Evolutionary conservation across 2,329 filamentous ascomycete genomes (phyloP).

Genomic region (Diplodia mutila): DNA sequence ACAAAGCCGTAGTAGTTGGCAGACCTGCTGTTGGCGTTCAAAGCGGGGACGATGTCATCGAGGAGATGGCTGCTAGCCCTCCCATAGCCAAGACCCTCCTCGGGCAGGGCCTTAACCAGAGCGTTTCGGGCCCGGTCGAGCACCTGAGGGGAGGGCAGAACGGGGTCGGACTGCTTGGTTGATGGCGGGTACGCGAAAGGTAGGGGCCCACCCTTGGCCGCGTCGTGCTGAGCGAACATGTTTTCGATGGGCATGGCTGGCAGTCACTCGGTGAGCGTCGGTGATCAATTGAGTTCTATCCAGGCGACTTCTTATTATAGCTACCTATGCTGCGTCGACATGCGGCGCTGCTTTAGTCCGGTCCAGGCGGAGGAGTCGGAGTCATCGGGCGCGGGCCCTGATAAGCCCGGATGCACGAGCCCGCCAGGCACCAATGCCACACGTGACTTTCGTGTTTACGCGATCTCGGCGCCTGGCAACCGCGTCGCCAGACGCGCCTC

Average conservation of each 20-base stretch:
- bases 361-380: conserved; percentile 9
- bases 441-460: conserved; percentile 7
- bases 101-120: conserved; percentile 45
- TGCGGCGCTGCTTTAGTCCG: not conserved
- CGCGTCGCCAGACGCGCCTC: conserved; percentile 10
- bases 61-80: conserved; percentile 49
- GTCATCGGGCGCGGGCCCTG: no score
- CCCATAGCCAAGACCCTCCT: conserved; percentile 49
- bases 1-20: conserved; percentile 82
- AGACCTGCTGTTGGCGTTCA: conserved; percentile 65
- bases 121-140: conserved; percentile 39
- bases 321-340: not conserved
- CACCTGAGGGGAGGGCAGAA: conserved; percentile 40
- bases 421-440: not conserved
- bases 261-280: not conserved
- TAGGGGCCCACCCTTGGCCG: not conserved
- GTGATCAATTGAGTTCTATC: not conserved
- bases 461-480: not conserved
- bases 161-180: conserved; percentile 31
- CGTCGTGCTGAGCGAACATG: not conserved
- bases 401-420: no score
- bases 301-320: not conserved
- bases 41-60: conserved; percentile 55
- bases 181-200: not conserved
- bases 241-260: not conserved